These are phyloP conservation scores for Pythium phragmiticola DNA, from an alignment of 352 stramenopile genomes.

Conservation along the genomic window DNA sequence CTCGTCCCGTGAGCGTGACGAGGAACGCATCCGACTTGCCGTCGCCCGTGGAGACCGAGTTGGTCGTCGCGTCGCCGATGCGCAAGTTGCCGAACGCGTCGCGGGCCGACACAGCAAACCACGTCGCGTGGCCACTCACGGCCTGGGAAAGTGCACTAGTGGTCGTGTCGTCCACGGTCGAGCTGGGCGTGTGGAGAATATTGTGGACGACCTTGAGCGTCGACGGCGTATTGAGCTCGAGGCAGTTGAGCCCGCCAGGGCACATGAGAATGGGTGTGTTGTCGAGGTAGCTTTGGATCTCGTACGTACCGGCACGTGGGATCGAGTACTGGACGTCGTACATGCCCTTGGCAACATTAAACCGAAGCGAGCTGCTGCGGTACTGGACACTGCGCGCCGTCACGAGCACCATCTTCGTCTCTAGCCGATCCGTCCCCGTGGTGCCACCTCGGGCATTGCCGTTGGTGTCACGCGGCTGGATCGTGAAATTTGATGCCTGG, in stretches of 20 bases:
- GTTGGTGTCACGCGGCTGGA: slow-evolving; percentile 95
- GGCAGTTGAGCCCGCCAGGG: slow-evolving; percentile 46
- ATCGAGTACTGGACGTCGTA: slow-evolving; percentile 95
- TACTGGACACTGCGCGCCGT: slow-evolving; percentile 67
- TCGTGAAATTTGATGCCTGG: slow-evolving; percentile 91
- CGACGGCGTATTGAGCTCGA: slow-evolving; percentile 48
- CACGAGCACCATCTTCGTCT: slow-evolving; percentile 81
- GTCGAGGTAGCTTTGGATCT: slow-evolving; percentile 77
- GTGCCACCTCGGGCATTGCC: slow-evolving; percentile 64
- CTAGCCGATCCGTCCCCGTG: slow-evolving; percentile 67
- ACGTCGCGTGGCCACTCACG: slow-evolving; percentile 82
- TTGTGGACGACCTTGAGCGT: slow-evolving; percentile 88
- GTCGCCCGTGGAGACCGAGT: slow-evolving; percentile 74
- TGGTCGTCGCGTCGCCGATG: slow-evolving; percentile 59
- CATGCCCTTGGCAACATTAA: slow-evolving; percentile 48
- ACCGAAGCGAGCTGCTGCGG: slow-evolving; percentile 65
- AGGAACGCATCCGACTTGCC: slow-evolving; percentile 92
- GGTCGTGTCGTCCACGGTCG: slow-evolving; percentile 75
- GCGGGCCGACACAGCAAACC: slow-evolving; percentile 84
- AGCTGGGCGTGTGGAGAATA: slow-evolving; percentile 84
- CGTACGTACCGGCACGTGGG: slow-evolving; percentile 85
- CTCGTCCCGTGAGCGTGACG: slow-evolving; percentile 65
- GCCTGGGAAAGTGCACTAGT: slow-evolving; percentile 70
- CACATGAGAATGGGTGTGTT: slow-evolving; percentile 91
- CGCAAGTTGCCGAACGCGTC: slow-evolving; percentile 95